Evolutionary conservation across 78 protist species (phyloP), one percentile per base, ranked within the genome.

Genomic region (Dictyostelium purpureum): DNA sequence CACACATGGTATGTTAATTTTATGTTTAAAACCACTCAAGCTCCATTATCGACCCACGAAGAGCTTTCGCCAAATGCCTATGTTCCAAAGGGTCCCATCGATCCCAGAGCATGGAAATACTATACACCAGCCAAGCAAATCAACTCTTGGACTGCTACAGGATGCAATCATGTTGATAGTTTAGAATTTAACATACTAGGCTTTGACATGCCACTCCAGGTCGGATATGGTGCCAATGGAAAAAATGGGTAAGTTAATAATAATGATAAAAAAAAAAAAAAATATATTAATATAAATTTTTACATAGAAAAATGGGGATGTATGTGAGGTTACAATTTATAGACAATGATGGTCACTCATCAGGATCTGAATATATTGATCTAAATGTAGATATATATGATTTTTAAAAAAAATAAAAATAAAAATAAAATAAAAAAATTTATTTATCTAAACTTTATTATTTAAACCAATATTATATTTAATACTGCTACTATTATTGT

Each of bases 221-320:
- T 73, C 10, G 92, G 92, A 11, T n/a, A 35, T 18, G 92, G 92
- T 61, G 92, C 92, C 2, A 85, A 85, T 57, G 92, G 92, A 7
- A 85, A 61, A 66, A 85, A 85, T 57, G 75, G 52, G n/a, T 47
- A 77, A 77, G 37, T 21, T 35, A 18, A 71, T 59, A 33, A 19
- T 40, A 37, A 52, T 51, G 28, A 19, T 16, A 33, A 12, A 14
- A 16, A 63, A 18, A 63, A 31, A 63, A 63, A 11, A 33, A 35
- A 63, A 12, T 63, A 63, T 33, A 63, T n/a, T n/a, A n/a, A n/a
- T n/a, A n/a, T n/a, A n/a, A n/a, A n/a, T n/a, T n/a, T n/a, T n/a
- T n/a, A n/a, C n/a, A n/a, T n/a, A n/a, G n/a, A n/a, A n/a, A n/a
- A n/a, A n/a, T n/a, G n/a, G n/a, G n/a, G n/a, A n/a, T n/a, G n/a